phyloP scores from a whole-genome alignment of 352 stramenopile genomes.

The Globisporangium echinulatum region DNA sequence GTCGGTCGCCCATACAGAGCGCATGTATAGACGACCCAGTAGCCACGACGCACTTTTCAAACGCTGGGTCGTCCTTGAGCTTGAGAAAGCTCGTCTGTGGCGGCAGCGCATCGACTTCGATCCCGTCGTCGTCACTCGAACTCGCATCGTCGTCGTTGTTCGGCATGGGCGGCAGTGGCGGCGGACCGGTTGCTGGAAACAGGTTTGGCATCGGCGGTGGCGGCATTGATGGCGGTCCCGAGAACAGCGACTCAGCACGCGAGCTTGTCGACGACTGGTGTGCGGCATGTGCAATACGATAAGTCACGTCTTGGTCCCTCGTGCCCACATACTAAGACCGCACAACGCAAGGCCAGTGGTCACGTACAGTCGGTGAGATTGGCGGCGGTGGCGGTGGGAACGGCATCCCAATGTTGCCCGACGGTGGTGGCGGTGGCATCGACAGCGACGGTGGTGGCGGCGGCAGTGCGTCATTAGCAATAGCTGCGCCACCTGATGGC shows the following conservation, averaged over 20 bases:
- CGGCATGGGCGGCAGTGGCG: conserved; percentile 24
- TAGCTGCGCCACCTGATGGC: conserved; percentile 28
- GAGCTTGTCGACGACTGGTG: conserved; percentile 33
- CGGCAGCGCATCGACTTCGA: conserved; percentile 22
- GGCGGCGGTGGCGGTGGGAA: conserved; percentile 36
- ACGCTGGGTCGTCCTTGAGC: conserved; percentile 74
- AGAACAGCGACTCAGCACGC: conserved; percentile 46
- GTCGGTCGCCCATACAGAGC: background rate
- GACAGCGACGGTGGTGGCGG: conserved; percentile 21
- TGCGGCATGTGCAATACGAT: background rate
- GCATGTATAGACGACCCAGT: background rate
- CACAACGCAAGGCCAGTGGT: too few relatives aligned
- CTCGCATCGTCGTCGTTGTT: conserved; percentile 33
- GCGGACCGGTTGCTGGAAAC: conserved; percentile 12
- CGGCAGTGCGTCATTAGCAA: conserved; percentile 14
- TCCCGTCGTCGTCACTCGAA: conserved; percentile 53
- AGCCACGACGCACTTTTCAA: conserved; percentile 42
- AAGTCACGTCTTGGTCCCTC: background rate
- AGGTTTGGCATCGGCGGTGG: conserved; percentile 26
- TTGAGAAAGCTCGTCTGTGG: conserved; percentile 42
- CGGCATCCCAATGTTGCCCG: conserved; percentile 44
- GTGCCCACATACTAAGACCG: background rate
- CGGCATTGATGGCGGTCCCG: background rate
- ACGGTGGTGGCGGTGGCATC: conserved; percentile 20
- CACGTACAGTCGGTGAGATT: conserved; percentile 55